These are phyloP conservation scores for Farysia itapuensis DNA, from an alignment of 1,284 basidiomycete species.

Conservation along the genomic window DNA sequence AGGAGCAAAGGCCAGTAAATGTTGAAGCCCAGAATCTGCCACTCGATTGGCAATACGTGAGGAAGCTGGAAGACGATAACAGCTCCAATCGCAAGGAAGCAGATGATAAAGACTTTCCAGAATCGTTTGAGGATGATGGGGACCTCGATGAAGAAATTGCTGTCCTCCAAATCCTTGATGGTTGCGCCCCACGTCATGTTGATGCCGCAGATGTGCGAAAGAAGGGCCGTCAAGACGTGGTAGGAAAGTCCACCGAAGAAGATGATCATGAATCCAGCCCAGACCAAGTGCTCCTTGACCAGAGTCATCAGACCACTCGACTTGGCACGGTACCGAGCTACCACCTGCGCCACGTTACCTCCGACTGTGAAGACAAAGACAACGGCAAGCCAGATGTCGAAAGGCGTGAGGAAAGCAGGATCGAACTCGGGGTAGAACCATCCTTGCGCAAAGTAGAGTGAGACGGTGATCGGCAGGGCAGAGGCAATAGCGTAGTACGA, in stretches of 20 bases:
- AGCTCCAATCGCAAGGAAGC: conserved; percentile 66
- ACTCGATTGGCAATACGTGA: conserved; percentile 66
- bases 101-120: conserved; percentile 64
- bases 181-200: conserved; percentile 72
- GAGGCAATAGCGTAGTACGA: conserved; percentile 77
- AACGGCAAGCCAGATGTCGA: conserved; percentile 76
- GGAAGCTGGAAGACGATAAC: conserved; percentile 42
- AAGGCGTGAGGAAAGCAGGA: conserved; percentile 64
- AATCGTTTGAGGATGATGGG: conserved; percentile 67
- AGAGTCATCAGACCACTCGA: conserved; percentile 66
- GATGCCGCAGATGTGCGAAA: conserved; percentile 79
- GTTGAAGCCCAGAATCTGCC: conserved; percentile 62
- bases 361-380: conserved; percentile 74
- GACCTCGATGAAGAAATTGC: conserved; percentile 82
- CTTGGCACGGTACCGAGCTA: conserved; percentile 76
- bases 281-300: conserved; percentile 70
- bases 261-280: conserved; percentile 68
- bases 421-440: conserved; percentile 70
- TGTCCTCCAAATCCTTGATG: conserved; percentile 39
- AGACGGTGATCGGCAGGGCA: conserved; percentile 67
- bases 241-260: conserved; percentile 31
- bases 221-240: conserved; percentile 69
- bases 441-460: conserved; percentile 75
- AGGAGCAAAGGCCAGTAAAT: conserved; percentile 20
- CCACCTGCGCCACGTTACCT: conserved; percentile 72